Evolutionary conservation across 2,329 filamentous ascomycete species (phyloP), one percentile per base, ranked within the genome.

Genomic region (Hymenoscyphus albidus): DNA sequence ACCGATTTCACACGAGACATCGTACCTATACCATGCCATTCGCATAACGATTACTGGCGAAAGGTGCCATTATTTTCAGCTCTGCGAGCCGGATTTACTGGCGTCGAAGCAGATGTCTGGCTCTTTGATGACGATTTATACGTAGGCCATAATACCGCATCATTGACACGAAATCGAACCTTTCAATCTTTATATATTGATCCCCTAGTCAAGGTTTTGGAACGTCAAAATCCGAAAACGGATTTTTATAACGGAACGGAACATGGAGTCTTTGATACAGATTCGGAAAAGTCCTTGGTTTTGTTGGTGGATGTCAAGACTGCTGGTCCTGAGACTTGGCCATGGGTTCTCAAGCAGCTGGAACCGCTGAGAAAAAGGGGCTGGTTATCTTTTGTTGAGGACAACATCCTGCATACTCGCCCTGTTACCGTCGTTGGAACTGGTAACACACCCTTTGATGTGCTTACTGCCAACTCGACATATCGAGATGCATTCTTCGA

Each of bases 301-400:
- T 80, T 93, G 3, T 80, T 92, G 4, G 81, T 93, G 38, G 90
- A 93, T 74, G 78, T 92, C 73, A 93, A 93, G 76, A 86, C 82
- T 1, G 74, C 80, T 32, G 83, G 82, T 0, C 72, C 75, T 3
- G 74, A 78, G 27, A 85, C 83, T 1, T 86, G 83, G 78, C 80
- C 80, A 0, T 75, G 81, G 58, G 81, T 89, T 0, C 68, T 84
- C 16, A 72, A 78, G 39, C 82, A 88, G 63, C 79, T 91, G 0
- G 77, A 84, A 63, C 83, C 87, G 1, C 78, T 92, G 6, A 80
- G 87, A 3, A 77, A 83, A 51, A 79, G 78, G 51, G 82, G 82
- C n/a, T 91, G 82, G 80, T 74, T 88, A 22, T 82, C 80, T 13
- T 80, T 77, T 65, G 81, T 83, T 61, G 77, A 84, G 31, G 79